Conservation (phyloP, 2,329 filamentous ascomycete species). For the Diaporthe citrichinensis region DNA sequence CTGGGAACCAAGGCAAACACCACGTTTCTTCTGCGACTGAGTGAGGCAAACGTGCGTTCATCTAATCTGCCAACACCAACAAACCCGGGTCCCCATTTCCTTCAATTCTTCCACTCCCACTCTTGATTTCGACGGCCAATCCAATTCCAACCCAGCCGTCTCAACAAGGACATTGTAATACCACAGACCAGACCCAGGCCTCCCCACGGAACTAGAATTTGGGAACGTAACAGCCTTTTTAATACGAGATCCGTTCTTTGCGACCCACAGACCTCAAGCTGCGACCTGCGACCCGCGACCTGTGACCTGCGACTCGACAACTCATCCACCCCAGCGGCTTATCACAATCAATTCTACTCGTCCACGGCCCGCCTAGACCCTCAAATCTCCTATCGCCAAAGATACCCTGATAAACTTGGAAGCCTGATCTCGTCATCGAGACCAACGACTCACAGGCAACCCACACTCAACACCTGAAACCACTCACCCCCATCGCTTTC, state of each 20-base stretch:
- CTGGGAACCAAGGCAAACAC: slow-evolving; percentile 28
- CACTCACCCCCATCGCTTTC: slow-evolving; percentile 5
- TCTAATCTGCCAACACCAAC: slow-evolving; percentile 25
- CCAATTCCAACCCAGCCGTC: background rate
- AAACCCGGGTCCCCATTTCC: slow-evolving; percentile 2
- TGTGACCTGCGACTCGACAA: slow-evolving; percentile 14
- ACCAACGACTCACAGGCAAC: background rate
- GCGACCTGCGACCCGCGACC: slow-evolving; percentile 33
- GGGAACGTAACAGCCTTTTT: slow-evolving; percentile 23
- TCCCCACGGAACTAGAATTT: slow-evolving; percentile 29
- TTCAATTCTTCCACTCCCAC: slow-evolving; percentile 11
- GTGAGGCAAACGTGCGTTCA: slow-evolving; percentile 25
- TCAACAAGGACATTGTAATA: slow-evolving; percentile 27
- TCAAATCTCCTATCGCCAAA: slow-evolving; percentile 25
- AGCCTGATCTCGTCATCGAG: slow-evolving; percentile 7
- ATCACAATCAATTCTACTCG: slow-evolving; percentile 35
- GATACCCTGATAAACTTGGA: slow-evolving; percentile 13
- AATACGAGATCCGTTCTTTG: slow-evolving; percentile 36
- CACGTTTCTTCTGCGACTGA: slow-evolving; percentile 26
- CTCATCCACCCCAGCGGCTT: slow-evolving; percentile 30
- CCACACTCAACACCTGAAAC: background rate
- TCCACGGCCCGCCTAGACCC: slow-evolving; percentile 26
- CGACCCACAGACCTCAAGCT: slow-evolving; percentile 38
- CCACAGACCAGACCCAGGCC: slow-evolving; percentile 13
- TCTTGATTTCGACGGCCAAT: slow-evolving; percentile 16